Conservation (phyloP, 352 stramenopile genomes). For the Globisporangium iwayamae region DNA sequence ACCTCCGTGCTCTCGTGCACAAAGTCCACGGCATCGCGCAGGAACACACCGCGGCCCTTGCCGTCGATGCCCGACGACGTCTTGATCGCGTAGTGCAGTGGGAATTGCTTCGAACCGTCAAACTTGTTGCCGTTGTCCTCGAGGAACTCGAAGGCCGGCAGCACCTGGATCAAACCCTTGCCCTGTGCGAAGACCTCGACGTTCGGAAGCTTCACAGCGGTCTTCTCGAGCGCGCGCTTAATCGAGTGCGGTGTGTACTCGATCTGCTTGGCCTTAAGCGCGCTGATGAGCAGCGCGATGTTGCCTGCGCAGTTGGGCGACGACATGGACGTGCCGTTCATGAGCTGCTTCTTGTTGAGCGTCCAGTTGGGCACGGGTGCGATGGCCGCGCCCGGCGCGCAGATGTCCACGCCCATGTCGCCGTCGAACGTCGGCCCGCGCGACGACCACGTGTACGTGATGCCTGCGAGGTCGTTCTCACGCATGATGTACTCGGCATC, state of each 20-base stretch:
- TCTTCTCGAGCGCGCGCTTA: conserved; percentile 85
- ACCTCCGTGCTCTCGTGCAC: conserved; percentile 70
- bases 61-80: conserved; percentile 32
- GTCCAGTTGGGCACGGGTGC: conserved; percentile 93
- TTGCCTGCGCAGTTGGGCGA: conserved; percentile 93
- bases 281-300: conserved; percentile 91
- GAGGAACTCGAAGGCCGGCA: conserved; percentile 75
- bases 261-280: conserved; percentile 77
- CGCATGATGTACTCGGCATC: conserved; percentile 89
- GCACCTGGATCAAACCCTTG: conserved; percentile 76
- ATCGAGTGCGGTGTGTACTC: conserved; percentile 87
- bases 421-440: conserved; percentile 92
- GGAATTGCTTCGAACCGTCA: conserved; percentile 63
- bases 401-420: conserved; percentile 89
- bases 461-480: conserved; percentile 53
- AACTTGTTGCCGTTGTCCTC: conserved; percentile 41
- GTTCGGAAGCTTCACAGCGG: conserved; percentile 56
- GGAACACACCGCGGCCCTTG: conserved; percentile 74
- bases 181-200: conserved; percentile 76
- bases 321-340: conserved; percentile 97
- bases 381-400: conserved; percentile 93
- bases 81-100: conserved; percentile 48
- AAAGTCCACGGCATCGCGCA: conserved; percentile 82
- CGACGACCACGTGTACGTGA: conserved; percentile 91
- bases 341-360: conserved; percentile 94